A percentile compares a stretch with the other conserved stretches of the same genome.
Conservation (phyloP, 371 early-diverging fungal genomes). For the Lichtheimia corymbifera region DNA sequence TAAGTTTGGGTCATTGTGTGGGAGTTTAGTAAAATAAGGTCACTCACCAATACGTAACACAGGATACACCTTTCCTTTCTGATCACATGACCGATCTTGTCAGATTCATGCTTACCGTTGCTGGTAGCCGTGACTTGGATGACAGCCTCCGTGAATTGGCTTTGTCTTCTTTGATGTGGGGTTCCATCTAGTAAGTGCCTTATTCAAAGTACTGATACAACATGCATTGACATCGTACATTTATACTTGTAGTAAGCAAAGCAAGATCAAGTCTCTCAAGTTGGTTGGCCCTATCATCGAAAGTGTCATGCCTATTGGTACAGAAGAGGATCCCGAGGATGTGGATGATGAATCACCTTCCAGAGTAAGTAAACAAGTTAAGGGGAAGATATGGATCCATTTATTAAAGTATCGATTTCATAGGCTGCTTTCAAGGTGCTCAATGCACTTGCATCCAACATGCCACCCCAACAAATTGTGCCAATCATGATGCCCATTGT, state of each 20-base stretch:
- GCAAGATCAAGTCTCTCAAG: conserved; percentile 75
- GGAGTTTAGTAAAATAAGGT: not conserved
- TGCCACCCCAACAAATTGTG: conserved; percentile 87
- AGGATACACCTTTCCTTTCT: conserved; percentile 76
- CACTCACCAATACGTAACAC: not conserved
- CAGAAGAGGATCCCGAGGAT: conserved; percentile 82
- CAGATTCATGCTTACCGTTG: conserved; percentile 72
- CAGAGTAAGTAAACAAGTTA: conserved; percentile 17
- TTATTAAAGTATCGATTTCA: not conserved
- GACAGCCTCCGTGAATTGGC: conserved; percentile 75
- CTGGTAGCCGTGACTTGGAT: conserved; percentile 60
- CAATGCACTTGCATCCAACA: conserved; percentile 72
- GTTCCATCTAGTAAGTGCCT: conserved; percentile 66
- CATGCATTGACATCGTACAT: not conserved
- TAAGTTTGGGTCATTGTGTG: conserved; percentile 15
- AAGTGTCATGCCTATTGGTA: conserved; percentile 75
- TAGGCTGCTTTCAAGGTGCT: conserved; percentile 67
- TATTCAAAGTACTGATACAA: not conserved
- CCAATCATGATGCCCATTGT: conserved; percentile 73
- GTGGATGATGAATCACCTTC: conserved; percentile 82
- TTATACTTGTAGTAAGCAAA: conserved; percentile 56
- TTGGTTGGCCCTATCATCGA: conserved; percentile 74
- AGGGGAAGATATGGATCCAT: not conserved
- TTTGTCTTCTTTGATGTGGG: conserved; percentile 80
- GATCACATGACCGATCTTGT: conserved; percentile 75